Percentiles rank a stretch among this genome's conserved stretches.
phyloP scores from a whole-genome alignment of 192 early-diverging fungal species.

The Paraglomus occultum region DNA sequence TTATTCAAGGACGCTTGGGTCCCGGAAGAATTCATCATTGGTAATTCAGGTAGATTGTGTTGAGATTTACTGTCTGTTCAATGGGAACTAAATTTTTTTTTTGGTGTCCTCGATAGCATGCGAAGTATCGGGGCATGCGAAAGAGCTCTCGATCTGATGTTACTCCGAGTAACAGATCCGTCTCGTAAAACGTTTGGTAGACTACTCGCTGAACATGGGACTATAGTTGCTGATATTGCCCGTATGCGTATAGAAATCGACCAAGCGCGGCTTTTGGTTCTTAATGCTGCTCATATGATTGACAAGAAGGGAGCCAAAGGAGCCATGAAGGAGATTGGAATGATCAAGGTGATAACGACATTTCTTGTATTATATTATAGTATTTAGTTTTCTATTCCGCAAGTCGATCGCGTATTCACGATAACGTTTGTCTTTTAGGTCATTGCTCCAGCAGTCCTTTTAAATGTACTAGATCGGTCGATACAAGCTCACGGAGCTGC shows the following conservation, averaged over 20 bases:
- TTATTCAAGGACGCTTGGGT: conserved; percentile 95
- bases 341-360: conserved; percentile 77
- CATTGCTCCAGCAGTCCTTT: conserved; percentile 75
- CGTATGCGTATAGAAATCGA: conserved; percentile 89
- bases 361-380: neutral
- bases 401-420: neutral
- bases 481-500: conserved; percentile 93
- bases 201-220: conserved; percentile 78
- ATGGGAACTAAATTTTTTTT: neutral
- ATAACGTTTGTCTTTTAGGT: neutral
- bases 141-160: conserved; percentile 83
- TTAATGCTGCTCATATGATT: conserved; percentile 88
- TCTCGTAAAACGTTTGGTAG: conserved; percentile 86
- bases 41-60: conserved; percentile 26
- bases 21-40: conserved; percentile 99
- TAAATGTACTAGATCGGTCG: conserved; percentile 81
- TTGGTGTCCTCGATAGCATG: conserved; percentile 55
- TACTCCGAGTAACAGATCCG: conserved; percentile 76
- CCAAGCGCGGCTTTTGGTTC: conserved; percentile 87
- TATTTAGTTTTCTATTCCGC: neutral
- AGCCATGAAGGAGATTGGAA: conserved; percentile 92
- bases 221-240: conserved; percentile 78
- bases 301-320: conserved; percentile 84
- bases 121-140: conserved; percentile 91
- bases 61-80: neutral